Conservation (phyloP, 1,284 basidiomycete genomes). For the Puccinia novopanici region DNA sequence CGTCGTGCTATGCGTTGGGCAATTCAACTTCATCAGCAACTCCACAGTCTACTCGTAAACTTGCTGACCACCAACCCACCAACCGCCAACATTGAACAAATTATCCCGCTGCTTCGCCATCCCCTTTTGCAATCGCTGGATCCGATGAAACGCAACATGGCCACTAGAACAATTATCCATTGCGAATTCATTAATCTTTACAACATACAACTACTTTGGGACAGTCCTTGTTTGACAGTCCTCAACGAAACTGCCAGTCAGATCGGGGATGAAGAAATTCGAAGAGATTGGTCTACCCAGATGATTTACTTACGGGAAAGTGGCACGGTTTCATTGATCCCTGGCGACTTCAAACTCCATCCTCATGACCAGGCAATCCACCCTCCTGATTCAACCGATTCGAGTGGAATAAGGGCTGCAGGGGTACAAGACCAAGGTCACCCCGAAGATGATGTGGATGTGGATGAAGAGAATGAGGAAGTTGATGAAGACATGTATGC, state of each 20-base stretch:
- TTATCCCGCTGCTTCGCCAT: neutral
- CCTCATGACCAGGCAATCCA: too few species aligned
- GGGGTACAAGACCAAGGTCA: too few species aligned
- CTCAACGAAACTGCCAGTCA: neutral
- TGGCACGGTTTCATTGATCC: neutral
- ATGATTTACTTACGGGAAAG: neutral
- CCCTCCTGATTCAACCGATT: too few species aligned
- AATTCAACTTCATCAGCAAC: neutral
- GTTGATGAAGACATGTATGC: too few species aligned
- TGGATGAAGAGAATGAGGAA: too few species aligned
- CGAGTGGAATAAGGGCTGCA: too few species aligned
- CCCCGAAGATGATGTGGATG: neutral
- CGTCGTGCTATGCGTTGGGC: slow-evolving; percentile 18
- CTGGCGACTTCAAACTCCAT: too few species aligned
- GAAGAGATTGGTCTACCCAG: neutral
- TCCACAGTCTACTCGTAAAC: neutral
- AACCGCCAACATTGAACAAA: neutral
- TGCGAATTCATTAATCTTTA: neutral
- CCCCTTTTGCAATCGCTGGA: neutral
- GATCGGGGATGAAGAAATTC: neutral
- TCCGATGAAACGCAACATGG: neutral
- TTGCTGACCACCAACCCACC: neutral
- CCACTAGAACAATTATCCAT: neutral
- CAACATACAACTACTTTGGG: neutral
- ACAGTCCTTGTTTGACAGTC: neutral